Conservation (phyloP, 306 rosid genomes). For the Psophocarpus tetragonolobus region DNA sequence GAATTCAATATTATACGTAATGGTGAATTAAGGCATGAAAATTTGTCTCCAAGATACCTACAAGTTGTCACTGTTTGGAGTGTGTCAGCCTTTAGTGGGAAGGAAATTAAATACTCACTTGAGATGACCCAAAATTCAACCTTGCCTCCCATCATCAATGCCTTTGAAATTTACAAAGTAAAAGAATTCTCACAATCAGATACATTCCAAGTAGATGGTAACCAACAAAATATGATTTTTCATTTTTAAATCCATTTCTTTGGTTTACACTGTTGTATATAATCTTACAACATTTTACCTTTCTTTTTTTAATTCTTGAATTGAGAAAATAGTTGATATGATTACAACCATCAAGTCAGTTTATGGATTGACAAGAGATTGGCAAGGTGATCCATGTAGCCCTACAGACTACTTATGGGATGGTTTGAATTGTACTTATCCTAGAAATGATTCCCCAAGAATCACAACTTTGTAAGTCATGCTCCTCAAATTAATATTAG, state of each 20-base stretch:
- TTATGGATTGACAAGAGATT: conserved; percentile 46
- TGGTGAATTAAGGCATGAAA: neutral
- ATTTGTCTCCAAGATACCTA: neutral
- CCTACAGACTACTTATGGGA: conserved; percentile 50
- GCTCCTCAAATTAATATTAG: neutral
- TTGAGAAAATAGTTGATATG: conserved; percentile 41
- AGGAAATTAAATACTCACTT: neutral
- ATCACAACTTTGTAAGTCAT: conserved; percentile 47
- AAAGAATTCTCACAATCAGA: conserved; percentile 1
- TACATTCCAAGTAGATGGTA: conserved; percentile 40
- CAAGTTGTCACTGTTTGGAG: fast-evolving
- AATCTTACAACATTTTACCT: neutral
- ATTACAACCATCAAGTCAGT: conserved; percentile 46
- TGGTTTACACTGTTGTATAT: neutral
- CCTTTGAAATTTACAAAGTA: neutral
- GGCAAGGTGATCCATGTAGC: conserved; percentile 66
- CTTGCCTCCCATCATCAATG: conserved; percentile 44
- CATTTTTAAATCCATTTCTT: too few species aligned
- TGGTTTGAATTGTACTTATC: conserved; percentile 47
- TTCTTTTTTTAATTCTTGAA: too few species aligned
- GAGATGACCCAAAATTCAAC: conserved; percentile 23
- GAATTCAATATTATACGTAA: conserved; percentile 20
- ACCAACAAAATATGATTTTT: neutral
- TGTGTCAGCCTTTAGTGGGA: neutral
- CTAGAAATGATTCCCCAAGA: conserved; percentile 29